These are phyloP conservation scores for Mycosphaerella sp. DNA, from an alignment of 2,329 filamentous ascomycete genomes.

Conservation along the genomic window DNA sequence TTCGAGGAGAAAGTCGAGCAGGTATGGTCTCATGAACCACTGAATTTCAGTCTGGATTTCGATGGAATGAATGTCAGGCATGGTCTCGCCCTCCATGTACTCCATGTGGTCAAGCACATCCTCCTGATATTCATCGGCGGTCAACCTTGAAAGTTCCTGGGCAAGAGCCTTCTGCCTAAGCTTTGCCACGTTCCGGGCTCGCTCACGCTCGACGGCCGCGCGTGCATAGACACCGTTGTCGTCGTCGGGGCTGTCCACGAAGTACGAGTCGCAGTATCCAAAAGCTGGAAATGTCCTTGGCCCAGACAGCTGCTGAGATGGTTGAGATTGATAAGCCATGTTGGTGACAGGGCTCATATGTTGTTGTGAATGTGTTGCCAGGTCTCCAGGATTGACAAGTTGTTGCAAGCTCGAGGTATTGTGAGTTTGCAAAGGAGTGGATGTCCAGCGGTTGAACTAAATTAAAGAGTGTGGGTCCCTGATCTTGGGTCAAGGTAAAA, in stretches of 20 bases:
- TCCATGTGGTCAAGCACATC: slow-evolving; percentile 93
- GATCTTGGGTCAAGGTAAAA: slow-evolving; percentile 41
- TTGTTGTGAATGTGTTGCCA: slow-evolving; percentile 40
- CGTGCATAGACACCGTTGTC: slow-evolving; percentile 49
- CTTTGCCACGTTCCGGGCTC: slow-evolving; percentile 69
- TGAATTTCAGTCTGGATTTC: slow-evolving; percentile 99
- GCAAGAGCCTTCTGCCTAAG: slow-evolving; percentile 83
- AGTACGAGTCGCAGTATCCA: slow-evolving; percentile 63
- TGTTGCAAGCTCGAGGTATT: slow-evolving; percentile 23
- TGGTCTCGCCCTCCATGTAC: slow-evolving; percentile 89
- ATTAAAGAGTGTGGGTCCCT: slow-evolving; percentile 49
- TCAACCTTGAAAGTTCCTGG: slow-evolving; percentile 77
- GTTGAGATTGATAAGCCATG: slow-evolving; percentile 50
- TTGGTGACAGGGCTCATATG: slow-evolving; percentile 32
- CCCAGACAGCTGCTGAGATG: slow-evolving; percentile 18
- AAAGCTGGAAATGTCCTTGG: slow-evolving; percentile 47
- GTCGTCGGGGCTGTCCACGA: slow-evolving; percentile 56
- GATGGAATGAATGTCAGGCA: slow-evolving; percentile 94
- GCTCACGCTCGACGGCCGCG: slow-evolving; percentile 65
- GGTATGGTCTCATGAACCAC: slow-evolving; percentile 98
- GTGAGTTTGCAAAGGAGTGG: slow-evolving; percentile 38
- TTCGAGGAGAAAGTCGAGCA: slow-evolving; percentile 97
- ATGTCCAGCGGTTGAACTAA: slow-evolving; percentile 36
- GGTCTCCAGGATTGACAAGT: slow-evolving; percentile 42
- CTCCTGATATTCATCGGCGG: slow-evolving; percentile 85